These are phyloP conservation scores for Ceraceosorus guamensis DNA, from an alignment of 1,284 basidiomycete genomes.

Conservation along the genomic window DNA sequence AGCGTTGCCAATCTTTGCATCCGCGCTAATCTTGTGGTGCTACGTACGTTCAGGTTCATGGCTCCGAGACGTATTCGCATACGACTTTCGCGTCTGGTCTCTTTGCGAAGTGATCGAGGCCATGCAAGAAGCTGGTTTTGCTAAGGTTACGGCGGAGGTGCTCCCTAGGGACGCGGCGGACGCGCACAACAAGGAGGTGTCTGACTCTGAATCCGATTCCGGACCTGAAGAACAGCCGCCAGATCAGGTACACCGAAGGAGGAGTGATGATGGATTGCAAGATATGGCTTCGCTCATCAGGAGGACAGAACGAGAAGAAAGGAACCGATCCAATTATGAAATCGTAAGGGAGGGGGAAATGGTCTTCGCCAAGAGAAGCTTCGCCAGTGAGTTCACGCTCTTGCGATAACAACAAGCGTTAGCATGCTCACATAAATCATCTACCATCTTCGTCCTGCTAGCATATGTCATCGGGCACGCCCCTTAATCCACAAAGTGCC, in stretches of 20 bases:
- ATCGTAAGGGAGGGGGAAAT: constrained; percentile 22
- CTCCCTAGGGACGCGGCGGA: constrained; percentile 23
- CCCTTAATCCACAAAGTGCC: no score
- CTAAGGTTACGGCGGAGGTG: constrained; percentile 22
- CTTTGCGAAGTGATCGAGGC: constrained; percentile 31
- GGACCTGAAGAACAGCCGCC: background rate
- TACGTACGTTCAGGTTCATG: constrained; percentile 11
- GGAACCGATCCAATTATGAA: constrained; percentile 20
- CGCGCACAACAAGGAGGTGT: background rate
- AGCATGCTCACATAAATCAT: no score
- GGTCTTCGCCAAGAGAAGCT: constrained; percentile 24
- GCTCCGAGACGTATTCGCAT: constrained; percentile 33
- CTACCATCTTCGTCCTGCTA: no score
- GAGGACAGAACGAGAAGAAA: constrained; percentile 26
- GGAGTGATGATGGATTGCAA: constrained; percentile 11
- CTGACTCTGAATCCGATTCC: background rate
- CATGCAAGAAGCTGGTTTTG: constrained; percentile 35
- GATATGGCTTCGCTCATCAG: constrained; percentile 17
- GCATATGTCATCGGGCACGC: no score
- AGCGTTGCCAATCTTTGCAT: no score
- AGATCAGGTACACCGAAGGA: background rate
- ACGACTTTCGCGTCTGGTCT: constrained; percentile 38
- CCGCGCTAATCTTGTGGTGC: background rate
- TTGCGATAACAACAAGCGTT: background rate
- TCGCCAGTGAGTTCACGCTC: constrained; percentile 19